These are phyloP conservation scores for Durio zibethinus DNA, from an alignment of 345 rosid species.

Conservation along the genomic window DNA sequence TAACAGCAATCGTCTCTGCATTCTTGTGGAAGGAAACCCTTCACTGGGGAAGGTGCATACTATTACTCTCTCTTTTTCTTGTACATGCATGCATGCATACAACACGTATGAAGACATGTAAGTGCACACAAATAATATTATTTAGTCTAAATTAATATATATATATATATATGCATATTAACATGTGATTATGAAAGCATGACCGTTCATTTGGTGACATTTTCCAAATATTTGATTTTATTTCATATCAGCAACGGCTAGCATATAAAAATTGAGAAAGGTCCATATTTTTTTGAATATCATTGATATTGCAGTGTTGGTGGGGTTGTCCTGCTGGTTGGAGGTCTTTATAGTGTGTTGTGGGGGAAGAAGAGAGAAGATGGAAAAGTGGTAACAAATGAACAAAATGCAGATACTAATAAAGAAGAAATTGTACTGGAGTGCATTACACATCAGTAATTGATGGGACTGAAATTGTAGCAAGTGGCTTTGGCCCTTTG, in stretches of 20 bases:
- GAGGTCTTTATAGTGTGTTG: constrained; percentile 68
- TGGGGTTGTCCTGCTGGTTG: constrained; percentile 68
- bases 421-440: constrained; percentile 36
- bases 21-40: constrained; percentile 67
- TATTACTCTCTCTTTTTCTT: background rate
- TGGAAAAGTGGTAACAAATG: constrained; percentile 11
- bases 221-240: background rate
- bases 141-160: too few relatives aligned
- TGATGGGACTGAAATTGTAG: constrained; percentile 5
- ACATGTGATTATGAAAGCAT: background rate
- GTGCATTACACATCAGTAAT: constrained; percentile 25
- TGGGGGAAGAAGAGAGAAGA: constrained; percentile 85
- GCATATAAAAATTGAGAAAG: background rate
- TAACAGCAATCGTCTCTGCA: constrained; percentile 64
- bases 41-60: constrained; percentile 61
- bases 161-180: background rate
- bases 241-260: background rate
- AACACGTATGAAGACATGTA: background rate
- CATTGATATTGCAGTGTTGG: constrained; percentile 51
- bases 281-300: background rate
- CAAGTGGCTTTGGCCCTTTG: background rate
- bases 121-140: too few relatives aligned
- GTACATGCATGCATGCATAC: background rate
- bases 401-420: constrained; percentile 23
- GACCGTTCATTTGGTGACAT: background rate